Percentiles rank a stretch among this genome's conserved stretches.
These are phyloP conservation scores for Trichaptum fuscoviolaceum DNA, from an alignment of 768 basidiomycete genomes.

Conservation along the genomic window DNA sequence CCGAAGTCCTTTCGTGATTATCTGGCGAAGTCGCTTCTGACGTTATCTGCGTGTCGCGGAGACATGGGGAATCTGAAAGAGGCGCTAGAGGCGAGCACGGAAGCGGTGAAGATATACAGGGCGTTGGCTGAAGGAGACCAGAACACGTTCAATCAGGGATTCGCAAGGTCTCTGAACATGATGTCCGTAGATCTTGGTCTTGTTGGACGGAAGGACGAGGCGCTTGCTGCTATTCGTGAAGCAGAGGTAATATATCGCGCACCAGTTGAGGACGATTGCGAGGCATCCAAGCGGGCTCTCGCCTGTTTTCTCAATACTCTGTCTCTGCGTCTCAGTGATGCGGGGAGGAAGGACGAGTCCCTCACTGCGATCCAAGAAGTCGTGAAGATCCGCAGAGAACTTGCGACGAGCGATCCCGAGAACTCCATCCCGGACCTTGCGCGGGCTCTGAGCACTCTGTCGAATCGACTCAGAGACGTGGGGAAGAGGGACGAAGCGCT, in stretches of 20 bases:
- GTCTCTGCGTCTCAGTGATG: constrained; percentile 6
- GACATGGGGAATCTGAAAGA: constrained; percentile 8
- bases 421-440: constrained; percentile 8
- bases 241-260: not conserved
- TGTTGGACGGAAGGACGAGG: constrained; percentile 1
- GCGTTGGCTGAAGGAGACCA: constrained; percentile 9
- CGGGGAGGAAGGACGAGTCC: constrained; percentile 9
- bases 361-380: constrained; percentile 9
- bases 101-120: constrained; percentile 10
- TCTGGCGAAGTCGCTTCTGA: constrained; percentile 8
- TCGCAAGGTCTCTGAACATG: constrained; percentile 9
- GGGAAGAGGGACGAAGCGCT: constrained; percentile 12
- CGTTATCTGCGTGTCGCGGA: constrained; percentile 6
- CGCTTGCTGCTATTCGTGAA: not conserved
- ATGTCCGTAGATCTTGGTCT: constrained; percentile 5
- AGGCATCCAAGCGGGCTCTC: constrained; percentile 3
- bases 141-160: constrained; percentile 6
- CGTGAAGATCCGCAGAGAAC: constrained; percentile 2
- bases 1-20: constrained; percentile 3
- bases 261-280: not conserved
- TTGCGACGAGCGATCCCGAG: not conserved
- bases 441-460: constrained; percentile 7
- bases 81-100: constrained; percentile 9
- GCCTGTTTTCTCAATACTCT: constrained; percentile 6
- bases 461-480: constrained; percentile 3